These are phyloP conservation scores for Primulina huaijiensis DNA, from an alignment of 257 asterid species.

Conservation along the genomic window DNA sequence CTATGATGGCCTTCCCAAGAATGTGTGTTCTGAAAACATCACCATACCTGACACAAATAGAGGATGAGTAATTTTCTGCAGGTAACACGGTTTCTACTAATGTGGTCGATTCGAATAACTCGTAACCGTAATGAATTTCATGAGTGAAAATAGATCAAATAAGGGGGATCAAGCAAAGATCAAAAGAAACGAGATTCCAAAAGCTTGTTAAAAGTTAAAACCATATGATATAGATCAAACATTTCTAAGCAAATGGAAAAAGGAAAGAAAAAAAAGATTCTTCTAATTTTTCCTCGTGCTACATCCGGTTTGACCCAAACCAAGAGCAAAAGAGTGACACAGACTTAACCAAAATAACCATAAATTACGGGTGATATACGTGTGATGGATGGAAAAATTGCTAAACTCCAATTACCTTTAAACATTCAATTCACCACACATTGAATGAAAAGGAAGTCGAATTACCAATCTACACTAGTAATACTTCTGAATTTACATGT, in stretches of 20 bases:
- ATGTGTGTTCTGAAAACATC: slow-evolving; percentile 82
- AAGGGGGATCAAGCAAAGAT: no score
- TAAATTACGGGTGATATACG: no score
- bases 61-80: neutral
- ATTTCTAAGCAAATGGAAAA: neutral
- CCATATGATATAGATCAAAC: neutral
- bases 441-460: slow-evolving; percentile 13
- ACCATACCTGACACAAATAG: slow-evolving; percentile 56
- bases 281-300: neutral
- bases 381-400: no score
- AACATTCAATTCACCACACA: neutral
- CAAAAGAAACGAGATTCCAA: neutral
- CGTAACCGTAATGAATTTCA: no score
- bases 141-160: no score
- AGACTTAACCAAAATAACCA: no score
- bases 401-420: neutral
- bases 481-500: neutral
- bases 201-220: no score
- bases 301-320: neutral
- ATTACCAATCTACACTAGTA: neutral
- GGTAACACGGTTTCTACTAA: no score
- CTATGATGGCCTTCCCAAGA: slow-evolving; percentile 74
- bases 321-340: no score
- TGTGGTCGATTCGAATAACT: no score
- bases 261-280: no score